These are phyloP conservation scores for Fonsecaea multimorphosa DNA, from an alignment of 2,329 filamentous ascomycete genomes.

Conservation along the genomic window DNA sequence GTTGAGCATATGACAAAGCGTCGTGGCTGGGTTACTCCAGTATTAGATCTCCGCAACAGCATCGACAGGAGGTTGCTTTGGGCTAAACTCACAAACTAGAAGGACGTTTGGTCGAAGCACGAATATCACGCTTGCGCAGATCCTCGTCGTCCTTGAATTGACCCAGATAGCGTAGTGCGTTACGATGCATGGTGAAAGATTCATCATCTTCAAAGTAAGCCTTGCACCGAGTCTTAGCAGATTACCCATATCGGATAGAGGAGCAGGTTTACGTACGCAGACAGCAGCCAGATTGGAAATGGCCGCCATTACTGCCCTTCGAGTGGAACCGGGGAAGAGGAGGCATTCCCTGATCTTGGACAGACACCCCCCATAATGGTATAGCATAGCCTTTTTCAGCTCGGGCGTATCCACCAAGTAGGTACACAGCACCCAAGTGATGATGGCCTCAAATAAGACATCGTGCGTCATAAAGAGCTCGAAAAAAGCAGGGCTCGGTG, in stretches of 20 bases:
- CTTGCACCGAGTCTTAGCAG: neutral
- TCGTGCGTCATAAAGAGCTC: constrained; percentile 24
- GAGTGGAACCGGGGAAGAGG: neutral
- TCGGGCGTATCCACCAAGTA: constrained; percentile 18
- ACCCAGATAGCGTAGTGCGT: constrained; percentile 5
- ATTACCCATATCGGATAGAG: neutral
- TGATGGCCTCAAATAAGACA: constrained; percentile 30
- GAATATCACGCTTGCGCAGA: neutral
- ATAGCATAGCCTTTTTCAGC: constrained; percentile 22
- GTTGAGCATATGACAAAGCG: constrained; percentile 9
- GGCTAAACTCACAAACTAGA: neutral
- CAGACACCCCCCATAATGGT: constrained; percentile 27
- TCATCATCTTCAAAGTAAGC: constrained; percentile 12
- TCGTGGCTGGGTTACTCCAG: constrained; percentile 3
- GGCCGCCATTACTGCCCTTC: constrained; percentile 25
- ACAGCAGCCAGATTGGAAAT: constrained; percentile 27
- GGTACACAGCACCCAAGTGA: constrained; percentile 25
- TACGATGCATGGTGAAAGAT: constrained; percentile 13
- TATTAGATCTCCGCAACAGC: neutral
- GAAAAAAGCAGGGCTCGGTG: constrained; percentile 17
- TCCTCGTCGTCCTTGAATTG: constrained; percentile 4
- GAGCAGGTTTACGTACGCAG: constrained; percentile 16
- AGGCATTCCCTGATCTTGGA: constrained; percentile 16
- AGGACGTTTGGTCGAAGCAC: constrained; percentile 7
- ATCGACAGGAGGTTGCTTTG: neutral